phyloP scores from a whole-genome alignment of 164 flowering plant genomes.

The Malania oleifera region DNA sequence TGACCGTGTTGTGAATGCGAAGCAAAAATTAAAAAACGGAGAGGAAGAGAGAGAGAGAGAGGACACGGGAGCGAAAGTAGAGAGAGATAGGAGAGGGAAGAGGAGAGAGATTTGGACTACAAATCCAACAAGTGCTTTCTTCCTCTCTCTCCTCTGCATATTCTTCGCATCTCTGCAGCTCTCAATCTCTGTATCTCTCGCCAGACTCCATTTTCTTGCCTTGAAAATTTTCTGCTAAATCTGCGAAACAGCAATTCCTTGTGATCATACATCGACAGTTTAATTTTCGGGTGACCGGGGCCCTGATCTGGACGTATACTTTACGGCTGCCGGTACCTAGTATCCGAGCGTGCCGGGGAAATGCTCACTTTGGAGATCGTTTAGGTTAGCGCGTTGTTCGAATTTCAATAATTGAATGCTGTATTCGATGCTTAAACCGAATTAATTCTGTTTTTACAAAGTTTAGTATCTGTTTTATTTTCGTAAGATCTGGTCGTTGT shows the following conservation, averaged over 20 bases:
- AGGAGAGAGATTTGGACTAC: no score
- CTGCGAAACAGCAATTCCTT: neutral
- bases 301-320: conserved; percentile 17
- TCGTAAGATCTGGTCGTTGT: conserved; percentile 10
- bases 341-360: neutral
- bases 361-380: conserved; percentile 2
- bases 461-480: neutral
- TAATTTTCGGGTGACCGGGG: neutral
- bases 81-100: no score
- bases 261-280: no score
- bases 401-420: neutral
- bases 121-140: no score
- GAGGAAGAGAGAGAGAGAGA: no score
- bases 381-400: conserved; percentile 11
- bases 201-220: neutral
- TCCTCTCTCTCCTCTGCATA: conserved; percentile 18
- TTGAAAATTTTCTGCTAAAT: no score
- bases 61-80: no score
- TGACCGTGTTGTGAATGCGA: no score
- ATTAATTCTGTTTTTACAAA: neutral
- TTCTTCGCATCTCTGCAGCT: conserved; percentile 24
- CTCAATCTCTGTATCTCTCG: neutral
- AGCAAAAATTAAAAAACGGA: no score
- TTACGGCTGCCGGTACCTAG: neutral
- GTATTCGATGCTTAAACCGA: neutral